phyloP scores from a whole-genome alignment of 75 land plant species.

The Pinus albicaulis region DNA sequence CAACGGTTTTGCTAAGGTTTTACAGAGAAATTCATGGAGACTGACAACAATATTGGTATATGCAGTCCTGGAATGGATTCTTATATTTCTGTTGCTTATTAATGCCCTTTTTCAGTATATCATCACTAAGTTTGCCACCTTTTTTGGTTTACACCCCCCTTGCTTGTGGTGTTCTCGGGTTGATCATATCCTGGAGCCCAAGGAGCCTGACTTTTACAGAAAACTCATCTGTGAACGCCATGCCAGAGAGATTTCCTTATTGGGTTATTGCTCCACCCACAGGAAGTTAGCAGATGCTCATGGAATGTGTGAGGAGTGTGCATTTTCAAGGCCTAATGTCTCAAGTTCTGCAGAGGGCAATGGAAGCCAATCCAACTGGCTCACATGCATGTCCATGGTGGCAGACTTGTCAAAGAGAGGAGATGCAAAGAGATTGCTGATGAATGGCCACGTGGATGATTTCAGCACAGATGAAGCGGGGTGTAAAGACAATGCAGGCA shows the following conservation, averaged over 20 bases:
- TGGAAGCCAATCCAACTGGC: slow-evolving; percentile 1
- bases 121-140: slow-evolving; percentile 36
- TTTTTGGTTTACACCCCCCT: slow-evolving; percentile 38
- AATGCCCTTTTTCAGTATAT: slow-evolving; percentile 38
- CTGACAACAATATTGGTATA: slow-evolving; percentile 35
- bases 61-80: slow-evolving; percentile 50
- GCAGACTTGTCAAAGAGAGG: slow-evolving; percentile 5
- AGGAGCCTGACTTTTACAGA: slow-evolving; percentile 19
- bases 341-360: slow-evolving; percentile 2
- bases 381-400: slow-evolving; percentile 7
- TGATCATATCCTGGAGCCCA: slow-evolving; percentile 32
- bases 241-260: slow-evolving; percentile 38
- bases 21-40: slow-evolving; percentile 11
- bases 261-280: slow-evolving; percentile 50
- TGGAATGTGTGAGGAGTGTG: slow-evolving; percentile 45
- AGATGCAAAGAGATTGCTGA: slow-evolving; percentile 1
- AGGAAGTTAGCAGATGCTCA: slow-evolving; percentile 35
- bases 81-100: slow-evolving; percentile 41
- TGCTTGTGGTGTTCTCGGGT: slow-evolving; percentile 53
- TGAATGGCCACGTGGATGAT: not conserved
- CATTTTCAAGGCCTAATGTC: slow-evolving; percentile 4
- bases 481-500: not conserved
- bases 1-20: slow-evolving; percentile 6
- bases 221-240: slow-evolving; percentile 44
- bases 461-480: not conserved